These are phyloP conservation scores for Kuraishia floccosa DNA, from an alignment of 805 yeast genomes.

Conservation along the genomic window DNA sequence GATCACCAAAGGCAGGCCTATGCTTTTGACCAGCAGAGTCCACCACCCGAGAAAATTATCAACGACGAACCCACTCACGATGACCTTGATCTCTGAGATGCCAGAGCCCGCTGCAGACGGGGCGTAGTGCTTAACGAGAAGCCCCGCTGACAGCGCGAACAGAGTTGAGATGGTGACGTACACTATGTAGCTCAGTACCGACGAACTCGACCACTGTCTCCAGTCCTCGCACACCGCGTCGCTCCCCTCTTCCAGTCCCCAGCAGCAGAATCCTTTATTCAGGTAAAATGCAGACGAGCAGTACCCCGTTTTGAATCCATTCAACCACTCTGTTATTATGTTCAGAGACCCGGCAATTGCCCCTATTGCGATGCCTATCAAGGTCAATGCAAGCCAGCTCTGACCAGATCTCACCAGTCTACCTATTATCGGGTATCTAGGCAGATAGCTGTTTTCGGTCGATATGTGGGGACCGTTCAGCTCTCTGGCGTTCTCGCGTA, in stretches of 20 bases:
- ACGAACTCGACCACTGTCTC: conserved; percentile 48
- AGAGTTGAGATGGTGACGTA: conserved; percentile 49
- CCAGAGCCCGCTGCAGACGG: conserved; percentile 97
- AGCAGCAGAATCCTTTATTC: conserved; percentile 73
- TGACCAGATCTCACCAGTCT: conserved; percentile 27
- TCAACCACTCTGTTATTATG: conserved; percentile 78
- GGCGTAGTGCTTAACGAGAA: conserved; percentile 58
- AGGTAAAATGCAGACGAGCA: conserved; percentile 63
- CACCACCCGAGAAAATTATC: conserved; percentile 64
- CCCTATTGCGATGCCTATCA: conserved; percentile 73
- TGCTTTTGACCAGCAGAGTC: conserved; percentile 64
- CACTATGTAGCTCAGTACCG: conserved; percentile 36
- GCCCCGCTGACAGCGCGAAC: conserved; percentile 57
- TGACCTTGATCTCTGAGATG: conserved; percentile 91
- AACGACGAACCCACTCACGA: conserved; percentile 80
- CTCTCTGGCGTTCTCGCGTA: conserved; percentile 29
- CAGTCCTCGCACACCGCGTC: conserved; percentile 45
- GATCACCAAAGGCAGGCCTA: conserved; percentile 82
- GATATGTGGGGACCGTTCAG: conserved; percentile 5
- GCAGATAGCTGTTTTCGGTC: conserved; percentile 1
- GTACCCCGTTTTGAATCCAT: conserved; percentile 67
- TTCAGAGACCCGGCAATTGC: conserved; percentile 73
- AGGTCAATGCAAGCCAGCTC: conserved; percentile 65
- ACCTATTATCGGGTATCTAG: conserved; percentile 4
- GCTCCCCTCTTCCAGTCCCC: conserved; percentile 40